Base-by-base conservation (phyloP, 345 rosid species). In the Boechera stricta region DNA sequence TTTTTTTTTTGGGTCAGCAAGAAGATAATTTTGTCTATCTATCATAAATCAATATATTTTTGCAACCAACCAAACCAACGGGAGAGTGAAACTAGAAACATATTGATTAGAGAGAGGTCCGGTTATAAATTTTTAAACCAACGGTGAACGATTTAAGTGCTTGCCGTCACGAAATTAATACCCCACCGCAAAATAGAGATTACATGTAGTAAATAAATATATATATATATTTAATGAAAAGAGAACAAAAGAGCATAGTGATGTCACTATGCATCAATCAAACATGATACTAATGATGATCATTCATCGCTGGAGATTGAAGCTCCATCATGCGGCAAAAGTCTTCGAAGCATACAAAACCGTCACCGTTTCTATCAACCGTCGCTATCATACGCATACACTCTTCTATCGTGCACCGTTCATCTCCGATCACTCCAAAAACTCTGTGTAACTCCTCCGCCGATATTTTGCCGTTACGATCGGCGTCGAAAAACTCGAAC, bases 261-360 rank as follows among this genome's bases (percentile, higher is more conserved):
- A 79, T 76, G 78, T 81, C 82, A 82, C 44, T 61, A 81, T 77
- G 16, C 73, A 70, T 38, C 26, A 57, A 64, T 15, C 29, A 61
- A 11, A 61, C 42, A 80, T 64, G 69, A 75, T 11, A 8, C 41
- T 49, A 64, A 66, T 47, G 65, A 64, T 77, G 29, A 70, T 71
- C 41, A 72, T 31, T 48, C 67, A 77, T 28, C 59, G 57, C 64
- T 72, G 79, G 78, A 44, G 61, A 47, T 47, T 83, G 85, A 24
- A 69, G 75, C 71, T 82, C 91, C 99, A 95, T 93, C 97, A 95
- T 89, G 2, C 81, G 84, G 2, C 80, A 67, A 65, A 95, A 95
- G 76, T 95, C 99, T 53, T 86, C 88, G 72, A 92, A 95, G 80
- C 98, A 91, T 53, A 95, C 99, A 75, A 93, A 90, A 35, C 98